Evolutionary conservation across 2,329 filamentous ascomycete genomes (phyloP).

Genomic region (Tolypocladium ophioglossoides): DNA sequence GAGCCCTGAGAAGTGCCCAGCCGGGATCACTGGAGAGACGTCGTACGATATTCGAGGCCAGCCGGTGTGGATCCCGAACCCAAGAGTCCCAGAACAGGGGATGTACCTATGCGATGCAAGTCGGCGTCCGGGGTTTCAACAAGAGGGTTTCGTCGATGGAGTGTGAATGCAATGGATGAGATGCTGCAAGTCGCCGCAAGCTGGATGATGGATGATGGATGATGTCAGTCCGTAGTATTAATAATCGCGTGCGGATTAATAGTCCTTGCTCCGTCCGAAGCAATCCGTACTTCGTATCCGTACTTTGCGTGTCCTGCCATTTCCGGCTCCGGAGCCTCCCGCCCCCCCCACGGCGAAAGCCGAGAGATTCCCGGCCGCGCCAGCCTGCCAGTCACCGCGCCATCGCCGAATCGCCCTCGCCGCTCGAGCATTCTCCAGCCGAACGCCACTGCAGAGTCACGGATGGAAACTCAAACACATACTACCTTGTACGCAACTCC

Average conservation of each 20-base stretch:
- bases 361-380: not conserved
- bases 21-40: not conserved
- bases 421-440: not conserved
- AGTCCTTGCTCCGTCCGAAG: no score
- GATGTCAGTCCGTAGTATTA: no score
- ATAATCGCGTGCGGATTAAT: no score
- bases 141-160: not conserved
- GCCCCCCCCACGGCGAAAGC: not conserved
- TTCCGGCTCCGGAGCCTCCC: not conserved
- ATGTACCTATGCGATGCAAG: not conserved
- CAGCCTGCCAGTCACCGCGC: not conserved
- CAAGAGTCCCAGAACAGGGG: not conserved
- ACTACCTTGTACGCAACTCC: not conserved
- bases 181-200: no score
- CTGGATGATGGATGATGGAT: no score
- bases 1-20: not conserved
- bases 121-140: not conserved
- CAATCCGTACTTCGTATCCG: no score
- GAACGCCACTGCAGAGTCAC: not conserved
- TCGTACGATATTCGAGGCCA: not conserved
- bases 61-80: not conserved
- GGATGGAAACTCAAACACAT: conserved; percentile 4
- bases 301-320: not conserved
- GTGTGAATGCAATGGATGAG: not conserved
- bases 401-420: not conserved